These are phyloP conservation scores for Botrytis elliptica DNA, from an alignment of 2,329 filamentous ascomycete genomes.

Conservation along the genomic window DNA sequence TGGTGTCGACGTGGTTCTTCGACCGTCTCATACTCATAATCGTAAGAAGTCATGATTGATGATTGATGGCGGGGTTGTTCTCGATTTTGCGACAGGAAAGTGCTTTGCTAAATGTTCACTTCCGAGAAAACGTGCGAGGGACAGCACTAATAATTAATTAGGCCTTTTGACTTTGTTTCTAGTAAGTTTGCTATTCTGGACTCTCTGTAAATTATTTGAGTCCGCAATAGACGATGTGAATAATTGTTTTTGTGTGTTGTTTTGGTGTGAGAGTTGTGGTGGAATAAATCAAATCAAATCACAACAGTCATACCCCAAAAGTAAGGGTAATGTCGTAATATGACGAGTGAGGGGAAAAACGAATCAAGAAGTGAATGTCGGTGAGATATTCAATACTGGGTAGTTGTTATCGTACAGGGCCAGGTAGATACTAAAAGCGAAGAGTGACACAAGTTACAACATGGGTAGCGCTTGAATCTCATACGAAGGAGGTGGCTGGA, in stretches of 20 bases:
- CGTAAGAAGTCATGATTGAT: slow-evolving; percentile 22
- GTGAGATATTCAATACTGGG: slow-evolving; percentile 11
- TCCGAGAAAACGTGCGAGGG: background rate
- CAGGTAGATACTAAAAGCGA: background rate
- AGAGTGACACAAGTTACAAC: background rate
- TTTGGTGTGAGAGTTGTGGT: background rate
- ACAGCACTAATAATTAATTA: slow-evolving; percentile 14
- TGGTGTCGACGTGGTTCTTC: slow-evolving; percentile 35
- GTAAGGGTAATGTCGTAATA: background rate
- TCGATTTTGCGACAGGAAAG: slow-evolving; percentile 17
- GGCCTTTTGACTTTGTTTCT: background rate
- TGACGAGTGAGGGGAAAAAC: slow-evolving; percentile 18
- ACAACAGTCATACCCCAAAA: slow-evolving; percentile 7
- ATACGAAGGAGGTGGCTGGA: background rate
- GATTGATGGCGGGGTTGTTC: slow-evolving; percentile 10
- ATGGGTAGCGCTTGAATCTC: background rate
- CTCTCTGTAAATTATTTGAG: background rate
- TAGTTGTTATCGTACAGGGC: background rate
- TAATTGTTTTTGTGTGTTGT: background rate
- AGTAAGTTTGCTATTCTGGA: background rate
- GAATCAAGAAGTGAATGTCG: slow-evolving; percentile 18
- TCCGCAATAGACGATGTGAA: background rate
- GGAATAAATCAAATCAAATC: slow-evolving; percentile 11
- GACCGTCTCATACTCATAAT: slow-evolving; percentile 31
- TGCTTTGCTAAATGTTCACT: background rate